Evolutionary conservation across 345 rosid species (phyloP), one percentile per base, ranked within the genome.

Genomic region (Dipteronia sinensis): DNA sequence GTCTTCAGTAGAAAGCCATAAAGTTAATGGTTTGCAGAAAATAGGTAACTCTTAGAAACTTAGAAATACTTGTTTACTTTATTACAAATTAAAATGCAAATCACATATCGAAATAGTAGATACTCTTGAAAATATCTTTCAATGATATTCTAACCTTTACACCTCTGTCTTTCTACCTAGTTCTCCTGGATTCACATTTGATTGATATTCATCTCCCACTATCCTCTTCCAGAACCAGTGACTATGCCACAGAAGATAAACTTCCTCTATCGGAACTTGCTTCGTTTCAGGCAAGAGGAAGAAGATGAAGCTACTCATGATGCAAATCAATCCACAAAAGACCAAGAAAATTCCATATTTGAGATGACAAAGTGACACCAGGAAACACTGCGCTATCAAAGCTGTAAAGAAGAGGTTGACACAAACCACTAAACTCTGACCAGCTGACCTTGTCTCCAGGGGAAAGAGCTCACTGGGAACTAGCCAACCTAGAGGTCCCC

Each of bases 401-500:
- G 97, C 98, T 1, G 98, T 95, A 90, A 90, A 95, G 77, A 93
- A 53, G 65, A 91, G 88, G 88, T 90, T 95, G 29, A 91, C 91
- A 19, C 92, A 89, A 42, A 91, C 98, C 73, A 94, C 98, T 59
- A 93, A 68, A 65, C 97, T 94, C 83, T 91, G 98, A 16, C 98
- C 98, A 1, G 98, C 98, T 27, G 98, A 94, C 66, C 98, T 83
- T 1, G 97, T 94, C 86, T 94, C 98, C 81, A 93, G 67, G 0
- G 97, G 98, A 69, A 95, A 94, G 23, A 94, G 62, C 87, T 94
- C 98, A 56, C 98, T 93, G 3, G 98, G 98, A 38, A 93, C 98
- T 23, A 94, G 81, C 98, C 98, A 94, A 7, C 98, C 98, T n/a
- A 94, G 86, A 20, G 98, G 98, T 3, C 98, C 98, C 98, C 98